These are phyloP conservation scores for Fusarium goolgardi DNA, from an alignment of 2,329 filamentous ascomycete genomes.

Conservation along the genomic window DNA sequence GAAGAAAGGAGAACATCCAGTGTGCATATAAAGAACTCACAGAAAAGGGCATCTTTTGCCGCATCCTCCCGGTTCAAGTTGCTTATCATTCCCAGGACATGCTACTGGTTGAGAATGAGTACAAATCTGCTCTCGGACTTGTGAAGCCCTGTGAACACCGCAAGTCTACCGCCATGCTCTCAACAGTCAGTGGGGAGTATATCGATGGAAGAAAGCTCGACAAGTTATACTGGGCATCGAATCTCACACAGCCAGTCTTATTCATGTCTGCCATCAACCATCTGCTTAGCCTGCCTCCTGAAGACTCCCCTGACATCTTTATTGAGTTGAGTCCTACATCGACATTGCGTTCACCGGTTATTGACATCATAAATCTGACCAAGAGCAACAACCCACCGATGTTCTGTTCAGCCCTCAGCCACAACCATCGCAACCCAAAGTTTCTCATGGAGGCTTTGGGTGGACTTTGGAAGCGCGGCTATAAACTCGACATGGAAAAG, in stretches of 20 bases:
- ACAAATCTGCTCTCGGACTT: slow-evolving; percentile 46
- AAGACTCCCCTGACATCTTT: slow-evolving; percentile 51
- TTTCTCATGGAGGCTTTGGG: slow-evolving; percentile 51
- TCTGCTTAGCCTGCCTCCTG: slow-evolving; percentile 48
- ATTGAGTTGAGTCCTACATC: slow-evolving; percentile 57
- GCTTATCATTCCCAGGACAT: slow-evolving; percentile 62
- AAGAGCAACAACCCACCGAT: slow-evolving; percentile 5
- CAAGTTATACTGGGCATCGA: slow-evolving; percentile 59
- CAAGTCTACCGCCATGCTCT: slow-evolving; percentile 53
- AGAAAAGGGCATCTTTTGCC: slow-evolving; percentile 50
- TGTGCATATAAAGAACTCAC: slow-evolving; percentile 50
- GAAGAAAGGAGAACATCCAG: slow-evolving; percentile 50
- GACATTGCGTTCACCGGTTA: slow-evolving; percentile 52
- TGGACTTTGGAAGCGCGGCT: slow-evolving; percentile 54
- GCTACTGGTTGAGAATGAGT: slow-evolving; percentile 53
- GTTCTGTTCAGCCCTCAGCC: slow-evolving; percentile 49
- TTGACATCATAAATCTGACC: slow-evolving; percentile 50
- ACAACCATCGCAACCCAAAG: slow-evolving; percentile 36
- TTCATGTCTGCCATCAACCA: slow-evolving; percentile 56
- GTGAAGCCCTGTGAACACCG: slow-evolving; percentile 35
- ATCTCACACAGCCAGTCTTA: slow-evolving; percentile 59
- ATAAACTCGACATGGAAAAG: slow-evolving; percentile 48
- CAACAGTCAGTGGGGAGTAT: slow-evolving; percentile 53
- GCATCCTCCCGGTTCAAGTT: slow-evolving; percentile 52
- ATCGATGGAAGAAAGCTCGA: slow-evolving; percentile 47